Conservation (phyloP, 495 filamentous ascomycete genomes). For the Cercophora samala region DNA sequence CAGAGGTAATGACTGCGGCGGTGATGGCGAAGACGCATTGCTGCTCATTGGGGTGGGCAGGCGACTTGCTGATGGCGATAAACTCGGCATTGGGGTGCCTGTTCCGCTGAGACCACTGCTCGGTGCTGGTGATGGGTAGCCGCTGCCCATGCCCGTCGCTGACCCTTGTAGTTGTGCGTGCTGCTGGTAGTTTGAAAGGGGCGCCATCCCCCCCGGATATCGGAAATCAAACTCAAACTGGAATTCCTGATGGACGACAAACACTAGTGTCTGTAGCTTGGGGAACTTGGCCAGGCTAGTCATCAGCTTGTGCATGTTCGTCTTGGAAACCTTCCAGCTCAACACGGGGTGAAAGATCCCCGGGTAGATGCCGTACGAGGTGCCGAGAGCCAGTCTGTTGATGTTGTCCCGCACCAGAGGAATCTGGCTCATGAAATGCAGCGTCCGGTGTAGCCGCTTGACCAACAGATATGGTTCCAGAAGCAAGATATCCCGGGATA, state of each 20-base stretch:
- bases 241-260: constrained; percentile 48
- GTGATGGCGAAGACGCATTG: constrained; percentile 13
- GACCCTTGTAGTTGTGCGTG: not conserved
- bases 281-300: constrained; percentile 42
- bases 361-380: constrained; percentile 46
- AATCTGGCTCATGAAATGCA: constrained; percentile 49
- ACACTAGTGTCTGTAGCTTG: constrained; percentile 41
- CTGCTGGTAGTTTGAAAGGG: constrained; percentile 16
- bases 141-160: not conserved
- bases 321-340: constrained; percentile 47
- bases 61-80: not conserved
- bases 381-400: constrained; percentile 44
- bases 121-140: not conserved
- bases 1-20: constrained; percentile 18
- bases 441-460: constrained; percentile 45
- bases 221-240: constrained; percentile 44
- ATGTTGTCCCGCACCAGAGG: constrained; percentile 43
- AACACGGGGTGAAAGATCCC: constrained; percentile 46
- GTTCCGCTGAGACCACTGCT: not conserved
- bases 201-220: constrained; percentile 30
- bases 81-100: not conserved
- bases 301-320: constrained; percentile 47
- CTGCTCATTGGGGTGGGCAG: not conserved
- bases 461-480: constrained; percentile 50
- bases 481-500: constrained; percentile 47